Base-by-base conservation (phyloP, 108 stramenopile genomes). In the Ochromonas danica region DNA sequence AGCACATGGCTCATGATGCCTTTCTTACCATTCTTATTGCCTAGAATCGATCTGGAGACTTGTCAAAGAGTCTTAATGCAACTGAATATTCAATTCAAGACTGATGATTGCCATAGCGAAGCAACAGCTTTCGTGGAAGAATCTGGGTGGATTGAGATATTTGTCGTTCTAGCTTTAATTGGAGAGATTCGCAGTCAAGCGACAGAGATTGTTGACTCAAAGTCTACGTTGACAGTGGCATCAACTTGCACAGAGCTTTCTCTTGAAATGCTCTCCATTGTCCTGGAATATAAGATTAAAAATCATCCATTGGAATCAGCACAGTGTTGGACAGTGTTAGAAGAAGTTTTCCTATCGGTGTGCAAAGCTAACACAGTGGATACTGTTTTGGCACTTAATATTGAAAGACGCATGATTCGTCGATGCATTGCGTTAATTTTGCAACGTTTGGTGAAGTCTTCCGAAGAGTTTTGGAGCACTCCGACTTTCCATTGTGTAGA, bases 51-150 rank as follows among this genome's bases (percentile, higher is more conserved):
- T 36, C 14, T 75, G 10, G 36, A 75, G 3, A 36, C 6, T 36
- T 38, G 27, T 10, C 40, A 33, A 6, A 39, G 25, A 10, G 41
- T 36, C 28, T 10, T 75, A 33, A 75, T 75, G 72, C 36, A 6
- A 33, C 10, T 75, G 25, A 45, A 75, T 75, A 25, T 75, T 28
- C 31, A 42, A 27, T 60, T 75, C 36, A 75, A 75, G 25, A 27
- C 72, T 10, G 72, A 75, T 60, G 72, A 75, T 14, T 41, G 10
- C 38, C 27, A 33, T 6, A 27, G n/a, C 10, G 72, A 75, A 27
- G 51, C 40, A 25, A 6, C 38, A 6, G 28, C 31, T 28, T 27
- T 6, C 10, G 6, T 41, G 27, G 40, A 39, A 27, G 31, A 75
- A 14, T 6, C 6, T 6, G 3, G 3, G 28, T 60, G 43, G 45